Conservation (phyloP, 345 rosid species). For the Eutrema yunnanense region DNA sequence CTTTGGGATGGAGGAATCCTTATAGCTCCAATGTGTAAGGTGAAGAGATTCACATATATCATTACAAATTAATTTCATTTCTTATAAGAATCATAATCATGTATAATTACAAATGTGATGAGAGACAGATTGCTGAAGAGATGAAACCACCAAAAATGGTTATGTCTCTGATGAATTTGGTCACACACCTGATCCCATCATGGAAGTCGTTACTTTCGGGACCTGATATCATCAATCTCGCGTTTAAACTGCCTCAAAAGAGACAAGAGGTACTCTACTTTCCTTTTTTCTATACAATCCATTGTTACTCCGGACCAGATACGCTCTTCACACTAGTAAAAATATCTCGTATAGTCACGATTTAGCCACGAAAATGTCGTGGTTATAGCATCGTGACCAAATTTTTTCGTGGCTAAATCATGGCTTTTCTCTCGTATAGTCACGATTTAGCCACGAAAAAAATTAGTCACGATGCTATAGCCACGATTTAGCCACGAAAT, state of each 20-base stretch:
- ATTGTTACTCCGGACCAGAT: background rate
- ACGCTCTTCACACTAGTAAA: too few species aligned
- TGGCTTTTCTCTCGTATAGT: too few species aligned
- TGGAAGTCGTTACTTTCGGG: constrained; percentile 49
- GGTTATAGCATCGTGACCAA: too few species aligned
- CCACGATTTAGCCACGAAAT: too few species aligned
- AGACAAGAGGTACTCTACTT: constrained; percentile 49
- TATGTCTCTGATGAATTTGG: constrained; percentile 31
- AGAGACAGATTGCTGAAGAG: constrained; percentile 54
- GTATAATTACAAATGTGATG: background rate
- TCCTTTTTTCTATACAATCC: background rate
- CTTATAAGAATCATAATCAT: background rate
- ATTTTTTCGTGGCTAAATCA: too few species aligned
- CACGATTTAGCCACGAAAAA: too few species aligned
- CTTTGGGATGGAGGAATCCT: constrained; percentile 81
- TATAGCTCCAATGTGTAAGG: constrained; percentile 95
- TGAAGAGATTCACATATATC: constrained; percentile 8
- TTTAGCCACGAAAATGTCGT: too few species aligned
- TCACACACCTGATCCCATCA: constrained; percentile 47
- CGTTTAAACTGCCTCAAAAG: constrained; percentile 55
- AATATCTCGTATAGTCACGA: too few species aligned
- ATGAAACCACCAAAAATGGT: constrained; percentile 48
- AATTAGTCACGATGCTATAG: too few species aligned
- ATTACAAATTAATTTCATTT: background rate
- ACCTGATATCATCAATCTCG: constrained; percentile 48